Conservation (phyloP, 2,329 filamentous ascomycete genomes). For the Neocatenulostroma microsporum region DNA sequence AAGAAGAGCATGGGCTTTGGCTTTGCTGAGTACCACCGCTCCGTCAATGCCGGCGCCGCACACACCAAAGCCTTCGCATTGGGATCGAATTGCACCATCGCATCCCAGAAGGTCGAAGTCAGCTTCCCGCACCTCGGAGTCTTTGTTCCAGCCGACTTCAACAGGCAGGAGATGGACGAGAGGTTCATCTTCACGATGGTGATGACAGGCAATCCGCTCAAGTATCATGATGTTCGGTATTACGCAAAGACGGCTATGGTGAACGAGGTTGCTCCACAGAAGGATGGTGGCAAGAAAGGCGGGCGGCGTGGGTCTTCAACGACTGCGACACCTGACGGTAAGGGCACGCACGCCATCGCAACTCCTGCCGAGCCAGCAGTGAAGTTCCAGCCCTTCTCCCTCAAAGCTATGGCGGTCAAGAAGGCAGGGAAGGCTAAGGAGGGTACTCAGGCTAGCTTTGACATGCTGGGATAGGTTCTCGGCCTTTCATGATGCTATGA, state of each 20-base stretch:
- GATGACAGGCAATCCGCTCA: conserved; percentile 10
- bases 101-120: conserved; percentile 61
- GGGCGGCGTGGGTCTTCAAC: conserved; percentile 4
- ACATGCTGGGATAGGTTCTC: too few species aligned
- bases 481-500: too few species aligned
- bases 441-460: too few species aligned
- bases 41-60: conserved; percentile 66
- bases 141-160: conserved; percentile 65
- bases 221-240: conserved; percentile 18
- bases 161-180: conserved; percentile 37
- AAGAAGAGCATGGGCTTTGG: conserved; percentile 73
- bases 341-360: too few species aligned
- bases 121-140: conserved; percentile 78
- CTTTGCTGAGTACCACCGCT: conserved; percentile 72
- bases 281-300: conserved; percentile 3
- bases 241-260: conserved; percentile 16
- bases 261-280: conserved; percentile 14
- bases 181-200: conserved; percentile 13
- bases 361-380: too few species aligned
- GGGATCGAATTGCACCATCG: conserved; percentile 64
- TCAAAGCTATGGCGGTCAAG: too few species aligned
- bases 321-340: too few species aligned
- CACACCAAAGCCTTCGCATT: conserved; percentile 63
- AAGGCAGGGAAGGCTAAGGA: too few species aligned
- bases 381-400: too few species aligned